Evolutionary conservation across 129 eudicot genomes (phyloP).

Genomic region (Arctium lappa): DNA sequence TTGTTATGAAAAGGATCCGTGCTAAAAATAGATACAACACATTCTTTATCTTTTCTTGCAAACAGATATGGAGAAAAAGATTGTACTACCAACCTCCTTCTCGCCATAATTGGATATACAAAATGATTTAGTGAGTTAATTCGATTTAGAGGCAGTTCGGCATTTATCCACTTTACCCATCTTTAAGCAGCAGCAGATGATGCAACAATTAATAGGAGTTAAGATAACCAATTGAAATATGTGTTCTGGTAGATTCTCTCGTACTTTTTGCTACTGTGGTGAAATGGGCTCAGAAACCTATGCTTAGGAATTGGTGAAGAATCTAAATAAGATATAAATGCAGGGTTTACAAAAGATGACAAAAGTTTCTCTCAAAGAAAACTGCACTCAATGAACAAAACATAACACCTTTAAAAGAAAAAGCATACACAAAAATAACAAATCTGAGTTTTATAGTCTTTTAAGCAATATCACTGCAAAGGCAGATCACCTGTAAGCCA

Average conservation of each 20-base stretch:
- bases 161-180: background rate
- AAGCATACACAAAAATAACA: constrained; percentile 13
- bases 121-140: constrained; percentile 5
- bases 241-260: background rate
- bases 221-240: background rate
- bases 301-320: background rate
- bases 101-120: constrained; percentile 3
- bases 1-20: background rate
- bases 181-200: constrained; percentile 1
- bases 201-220: background rate
- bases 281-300: constrained; percentile 19
- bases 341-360: constrained; percentile 3
- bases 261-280: background rate
- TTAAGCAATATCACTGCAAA: background rate
- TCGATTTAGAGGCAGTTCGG: background rate
- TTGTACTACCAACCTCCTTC: background rate
- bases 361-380: constrained; percentile 7
- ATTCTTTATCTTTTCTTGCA: constrained; percentile 5
- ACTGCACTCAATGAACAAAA: constrained; percentile 4
- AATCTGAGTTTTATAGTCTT: constrained; percentile 8
- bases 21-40: background rate
- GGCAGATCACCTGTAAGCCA: constrained; percentile 69
- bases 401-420: background rate
- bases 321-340: constrained; percentile 1
- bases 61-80: background rate